Conservation (phyloP, 2,329 filamentous ascomycete genomes). For the Fusarium fracticaudum region DNA sequence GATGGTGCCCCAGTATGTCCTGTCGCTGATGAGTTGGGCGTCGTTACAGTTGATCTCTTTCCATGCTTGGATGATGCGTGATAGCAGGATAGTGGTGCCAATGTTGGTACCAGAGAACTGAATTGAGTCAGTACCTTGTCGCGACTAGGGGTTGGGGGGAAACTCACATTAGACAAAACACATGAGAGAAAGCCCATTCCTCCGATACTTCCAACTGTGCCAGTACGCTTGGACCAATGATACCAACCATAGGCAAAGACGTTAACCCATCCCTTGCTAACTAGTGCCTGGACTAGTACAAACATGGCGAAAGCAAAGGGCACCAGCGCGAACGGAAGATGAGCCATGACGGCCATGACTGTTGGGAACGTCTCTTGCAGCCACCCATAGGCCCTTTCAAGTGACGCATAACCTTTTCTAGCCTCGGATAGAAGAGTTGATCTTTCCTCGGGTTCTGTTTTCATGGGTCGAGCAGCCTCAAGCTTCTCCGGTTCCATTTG, state of each 20-base stretch:
- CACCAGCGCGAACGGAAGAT: constrained; percentile 73
- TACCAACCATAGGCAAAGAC: constrained; percentile 80
- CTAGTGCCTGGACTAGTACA: constrained; percentile 75
- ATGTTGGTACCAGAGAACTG: constrained; percentile 83
- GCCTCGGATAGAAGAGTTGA: constrained; percentile 64
- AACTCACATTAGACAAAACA: constrained; percentile 75
- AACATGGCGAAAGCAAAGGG: constrained; percentile 82
- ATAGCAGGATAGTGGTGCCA: constrained; percentile 77
- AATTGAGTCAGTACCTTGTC: neutral
- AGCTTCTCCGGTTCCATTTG: neutral
- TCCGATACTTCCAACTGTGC: constrained; percentile 72
- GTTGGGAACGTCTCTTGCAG: constrained; percentile 77
- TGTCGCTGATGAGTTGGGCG: constrained; percentile 64
- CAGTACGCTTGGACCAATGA: constrained; percentile 75
- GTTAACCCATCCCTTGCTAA: constrained; percentile 78
- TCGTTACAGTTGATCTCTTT: constrained; percentile 63
- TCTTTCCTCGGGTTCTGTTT: constrained; percentile 13
- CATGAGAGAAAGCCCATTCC: constrained; percentile 80
- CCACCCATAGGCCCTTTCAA: constrained; percentile 61
- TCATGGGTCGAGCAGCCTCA: neutral
- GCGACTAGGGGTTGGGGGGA: neutral
- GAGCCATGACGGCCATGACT: constrained; percentile 69
- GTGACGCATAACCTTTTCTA: constrained; percentile 46
- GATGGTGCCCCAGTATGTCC: constrained; percentile 77
- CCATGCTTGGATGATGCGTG: constrained; percentile 76